Evolutionary conservation across 2,329 filamentous ascomycete species (phyloP).

Genomic region (Aspergillus candidus): DNA sequence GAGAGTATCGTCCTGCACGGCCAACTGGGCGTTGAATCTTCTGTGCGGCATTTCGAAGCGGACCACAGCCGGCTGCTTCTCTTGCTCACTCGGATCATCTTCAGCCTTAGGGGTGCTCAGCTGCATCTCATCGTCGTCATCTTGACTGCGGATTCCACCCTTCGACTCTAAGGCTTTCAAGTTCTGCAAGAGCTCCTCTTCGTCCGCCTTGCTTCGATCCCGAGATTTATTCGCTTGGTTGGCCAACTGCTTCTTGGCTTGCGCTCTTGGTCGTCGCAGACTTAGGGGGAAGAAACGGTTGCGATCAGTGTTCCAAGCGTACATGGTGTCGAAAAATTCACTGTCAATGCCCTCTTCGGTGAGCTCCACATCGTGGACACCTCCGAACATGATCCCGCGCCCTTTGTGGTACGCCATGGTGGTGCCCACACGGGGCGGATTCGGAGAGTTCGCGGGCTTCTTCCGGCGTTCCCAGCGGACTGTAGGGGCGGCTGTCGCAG

Average conservation of each 20-base stretch:
- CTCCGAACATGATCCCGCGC: conserved; percentile 86
- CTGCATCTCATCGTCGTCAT: conserved; percentile 38
- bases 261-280: conserved; percentile 66
- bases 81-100: conserved; percentile 46
- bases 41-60: conserved; percentile 80
- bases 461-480: conserved; percentile 92
- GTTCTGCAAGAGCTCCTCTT: conserved; percentile 83
- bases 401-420: conserved; percentile 95
- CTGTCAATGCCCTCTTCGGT: conserved; percentile 93
- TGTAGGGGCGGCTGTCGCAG: conserved; percentile 59
- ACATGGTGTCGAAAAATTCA: conserved; percentile 90
- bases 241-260: conserved; percentile 54
- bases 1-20: conserved; percentile 84
- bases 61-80: conserved; percentile 56
- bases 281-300: conserved; percentile 87
- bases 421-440: conserved; percentile 74
- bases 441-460: conserved; percentile 81
- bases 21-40: conserved; percentile 83
- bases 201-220: conserved; percentile 73
- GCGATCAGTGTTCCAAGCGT: conserved; percentile 89
- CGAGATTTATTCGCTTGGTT: conserved; percentile 47
- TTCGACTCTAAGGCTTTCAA: conserved; percentile 79
- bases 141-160: conserved; percentile 53
- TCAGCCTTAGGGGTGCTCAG: conserved; percentile 47
- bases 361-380: conserved; percentile 87